phyloP scores from a whole-genome alignment of 169 alveolate genomes.

The Cryptosporidium tyzzeri region DNA sequence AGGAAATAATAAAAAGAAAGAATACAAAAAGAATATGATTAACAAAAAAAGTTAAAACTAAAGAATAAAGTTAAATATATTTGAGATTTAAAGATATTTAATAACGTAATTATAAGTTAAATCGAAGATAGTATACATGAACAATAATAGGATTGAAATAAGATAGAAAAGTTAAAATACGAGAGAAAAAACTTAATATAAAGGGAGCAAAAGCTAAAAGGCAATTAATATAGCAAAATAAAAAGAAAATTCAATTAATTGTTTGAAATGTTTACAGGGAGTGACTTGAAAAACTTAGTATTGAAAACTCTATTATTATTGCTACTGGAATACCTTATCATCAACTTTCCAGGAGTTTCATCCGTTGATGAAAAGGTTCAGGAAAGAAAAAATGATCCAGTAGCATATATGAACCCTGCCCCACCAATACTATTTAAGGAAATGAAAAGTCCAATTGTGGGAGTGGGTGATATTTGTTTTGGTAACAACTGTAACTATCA shows the following conservation, averaged over 20 bases:
- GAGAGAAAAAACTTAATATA: not conserved
- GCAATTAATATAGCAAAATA: not conserved
- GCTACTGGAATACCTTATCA: not conserved
- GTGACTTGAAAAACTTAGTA: not conserved
- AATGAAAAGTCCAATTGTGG: slow-evolving; percentile 8
- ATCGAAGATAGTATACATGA: slow-evolving; percentile 15
- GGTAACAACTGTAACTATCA: slow-evolving; percentile 28
- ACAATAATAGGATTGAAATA: not conserved
- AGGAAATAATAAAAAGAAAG: not conserved
- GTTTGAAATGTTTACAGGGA: not conserved
- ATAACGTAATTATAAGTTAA: slow-evolving; percentile 11
- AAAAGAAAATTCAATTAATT: too few species aligned
- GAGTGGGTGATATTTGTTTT: slow-evolving; percentile 40
- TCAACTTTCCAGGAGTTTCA: not conserved
- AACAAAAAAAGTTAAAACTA: not conserved
- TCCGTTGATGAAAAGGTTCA: not conserved
- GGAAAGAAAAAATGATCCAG: slow-evolving; percentile 1
- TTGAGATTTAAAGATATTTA: not conserved
- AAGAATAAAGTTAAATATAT: not conserved
- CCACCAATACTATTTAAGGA: slow-evolving; percentile 6
- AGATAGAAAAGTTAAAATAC: slow-evolving; percentile 10
- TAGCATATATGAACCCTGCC: not conserved
- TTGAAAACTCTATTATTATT: not conserved
- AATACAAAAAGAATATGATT: not conserved
- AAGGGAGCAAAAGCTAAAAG: not conserved